Percentiles rank a stretch among this genome's conserved stretches.
Evolutionary conservation across 2,329 filamentous ascomycete genomes (phyloP).

Genomic region (Fusarium sp.): DNA sequence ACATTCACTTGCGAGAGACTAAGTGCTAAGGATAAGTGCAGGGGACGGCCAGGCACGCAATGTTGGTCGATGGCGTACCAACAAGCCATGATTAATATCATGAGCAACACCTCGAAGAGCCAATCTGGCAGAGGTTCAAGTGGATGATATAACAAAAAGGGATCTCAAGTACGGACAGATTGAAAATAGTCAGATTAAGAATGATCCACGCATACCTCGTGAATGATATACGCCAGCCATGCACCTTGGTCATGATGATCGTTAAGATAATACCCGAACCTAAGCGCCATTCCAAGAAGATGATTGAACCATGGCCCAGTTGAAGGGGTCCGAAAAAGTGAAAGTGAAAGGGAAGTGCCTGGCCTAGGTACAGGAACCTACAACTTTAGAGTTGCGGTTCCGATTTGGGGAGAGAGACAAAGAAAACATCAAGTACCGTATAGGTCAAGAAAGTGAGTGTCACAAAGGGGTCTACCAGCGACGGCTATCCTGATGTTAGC

Average conservation of each 20-base stretch:
- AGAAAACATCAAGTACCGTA: conserved; percentile 30
- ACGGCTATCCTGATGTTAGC: conserved; percentile 46
- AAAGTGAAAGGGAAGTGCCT: conserved; percentile 32
- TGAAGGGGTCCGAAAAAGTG: neutral
- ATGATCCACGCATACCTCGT: conserved; percentile 51
- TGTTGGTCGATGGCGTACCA: conserved; percentile 23
- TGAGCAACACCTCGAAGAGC: conserved; percentile 2
- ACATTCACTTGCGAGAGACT: conserved; percentile 4
- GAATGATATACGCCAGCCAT: conserved; percentile 49
- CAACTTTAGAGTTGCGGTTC: conserved; percentile 18
- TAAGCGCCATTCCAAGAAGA: conserved; percentile 39
- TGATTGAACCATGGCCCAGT: conserved; percentile 14
- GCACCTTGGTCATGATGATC: conserved; percentile 46
- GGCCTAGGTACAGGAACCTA: conserved; percentile 33
- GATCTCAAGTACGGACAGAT: conserved; percentile 10
- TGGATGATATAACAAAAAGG: conserved; percentile 7
- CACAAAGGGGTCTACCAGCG: conserved; percentile 47
- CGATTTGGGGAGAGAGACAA: conserved; percentile 15
- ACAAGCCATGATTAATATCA: conserved; percentile 17
- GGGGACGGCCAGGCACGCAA: conserved; percentile 31
- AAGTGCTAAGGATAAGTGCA: conserved; percentile 3
- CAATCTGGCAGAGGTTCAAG: conserved; percentile 9
- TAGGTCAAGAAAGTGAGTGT: conserved; percentile 1
- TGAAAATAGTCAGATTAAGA: conserved; percentile 40
- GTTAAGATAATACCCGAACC: conserved; percentile 39